Conservation (phyloP, 192 early-diverging fungal species). For the Coemansia sp. region DNA sequence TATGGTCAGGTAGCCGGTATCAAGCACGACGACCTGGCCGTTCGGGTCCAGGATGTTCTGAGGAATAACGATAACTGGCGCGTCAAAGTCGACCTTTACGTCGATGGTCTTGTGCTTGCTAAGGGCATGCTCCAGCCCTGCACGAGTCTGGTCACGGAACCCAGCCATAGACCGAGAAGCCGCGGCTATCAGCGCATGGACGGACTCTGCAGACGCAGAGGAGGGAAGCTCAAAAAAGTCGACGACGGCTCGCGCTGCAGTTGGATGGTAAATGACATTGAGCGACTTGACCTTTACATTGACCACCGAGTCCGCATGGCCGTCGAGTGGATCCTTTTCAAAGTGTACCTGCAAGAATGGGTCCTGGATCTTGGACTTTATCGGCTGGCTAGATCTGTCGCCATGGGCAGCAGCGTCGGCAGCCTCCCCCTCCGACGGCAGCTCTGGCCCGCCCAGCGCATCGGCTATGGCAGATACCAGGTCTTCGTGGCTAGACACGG, state of each 20-base stretch:
- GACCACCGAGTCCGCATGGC: conserved; percentile 80
- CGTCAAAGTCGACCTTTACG: conserved; percentile 91
- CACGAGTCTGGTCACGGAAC: conserved; percentile 82
- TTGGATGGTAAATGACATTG: conserved; percentile 85
- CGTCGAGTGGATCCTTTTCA: conserved; percentile 89
- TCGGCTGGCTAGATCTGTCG: neutral
- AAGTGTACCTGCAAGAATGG: conserved; percentile 57
- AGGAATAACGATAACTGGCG: conserved; percentile 91
- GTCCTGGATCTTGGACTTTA: conserved; percentile 16
- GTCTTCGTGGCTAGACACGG: neutral
- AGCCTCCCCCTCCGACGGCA: neutral
- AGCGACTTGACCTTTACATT: conserved; percentile 83
- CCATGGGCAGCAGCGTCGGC: conserved; percentile 19
- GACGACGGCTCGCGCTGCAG: conserved; percentile 67
- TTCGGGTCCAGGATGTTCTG: conserved; percentile 58
- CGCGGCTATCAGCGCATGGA: conserved; percentile 67
- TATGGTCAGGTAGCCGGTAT: conserved; percentile 89
- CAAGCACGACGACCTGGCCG: conserved; percentile 75
- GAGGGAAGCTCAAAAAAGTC: conserved; percentile 82
- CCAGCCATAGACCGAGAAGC: conserved; percentile 86
- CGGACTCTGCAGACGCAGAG: conserved; percentile 65
- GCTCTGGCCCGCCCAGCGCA: conserved; percentile 10
- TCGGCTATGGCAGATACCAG: conserved; percentile 9
- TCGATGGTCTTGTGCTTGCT: conserved; percentile 87
- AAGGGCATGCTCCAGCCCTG: conserved; percentile 80